Evolutionary conservation across 2,329 filamentous ascomycete species (phyloP).

Genomic region (Chaetomiaceae sp.): DNA sequence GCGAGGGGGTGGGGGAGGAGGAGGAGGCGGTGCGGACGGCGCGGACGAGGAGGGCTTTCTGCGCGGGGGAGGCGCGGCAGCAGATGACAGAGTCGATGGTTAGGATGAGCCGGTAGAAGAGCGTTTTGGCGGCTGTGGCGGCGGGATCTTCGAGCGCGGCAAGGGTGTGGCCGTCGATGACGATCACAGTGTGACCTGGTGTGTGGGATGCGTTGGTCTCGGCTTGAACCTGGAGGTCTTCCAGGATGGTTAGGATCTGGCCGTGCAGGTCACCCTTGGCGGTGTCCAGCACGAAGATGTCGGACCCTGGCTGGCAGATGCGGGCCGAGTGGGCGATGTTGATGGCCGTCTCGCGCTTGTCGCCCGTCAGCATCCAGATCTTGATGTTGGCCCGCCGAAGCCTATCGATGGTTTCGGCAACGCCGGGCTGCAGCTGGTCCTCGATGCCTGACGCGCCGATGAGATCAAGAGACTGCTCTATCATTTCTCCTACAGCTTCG

Average conservation of each 20-base stretch:
- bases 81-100: slow-evolving; percentile 79
- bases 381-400: slow-evolving; percentile 83
- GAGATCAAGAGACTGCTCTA: slow-evolving; percentile 78
- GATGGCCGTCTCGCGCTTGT: slow-evolving; percentile 87
- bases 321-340: slow-evolving; percentile 86
- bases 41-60: slow-evolving; percentile 76
- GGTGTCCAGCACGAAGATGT: slow-evolving; percentile 70
- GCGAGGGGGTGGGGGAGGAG: slow-evolving; percentile 29
- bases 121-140: slow-evolving; percentile 30
- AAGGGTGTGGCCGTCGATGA: slow-evolving; percentile 72
- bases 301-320: slow-evolving; percentile 65
- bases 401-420: slow-evolving; percentile 88
- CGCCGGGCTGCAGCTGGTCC: slow-evolving; percentile 83
- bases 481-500: slow-evolving; percentile 71
- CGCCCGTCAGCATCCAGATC: slow-evolving; percentile 94
- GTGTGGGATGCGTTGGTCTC: slow-evolving; percentile 50
- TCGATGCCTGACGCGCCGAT: slow-evolving; percentile 88
- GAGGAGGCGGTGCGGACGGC: slow-evolving; percentile 51
- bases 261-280: slow-evolving; percentile 56
- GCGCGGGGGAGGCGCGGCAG: slow-evolving; percentile 76
- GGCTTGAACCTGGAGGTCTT: slow-evolving; percentile 11
- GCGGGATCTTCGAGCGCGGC: slow-evolving; percentile 60
- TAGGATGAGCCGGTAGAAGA: slow-evolving; percentile 75
- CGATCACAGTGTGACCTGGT: slow-evolving; percentile 69
- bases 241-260: slow-evolving; percentile 58